A percentile compares a stretch with the other conserved stretches of the same genome.
phyloP scores from a whole-genome alignment of 176 grass and related monocot genomes.

The Bromus sterilis region DNA sequence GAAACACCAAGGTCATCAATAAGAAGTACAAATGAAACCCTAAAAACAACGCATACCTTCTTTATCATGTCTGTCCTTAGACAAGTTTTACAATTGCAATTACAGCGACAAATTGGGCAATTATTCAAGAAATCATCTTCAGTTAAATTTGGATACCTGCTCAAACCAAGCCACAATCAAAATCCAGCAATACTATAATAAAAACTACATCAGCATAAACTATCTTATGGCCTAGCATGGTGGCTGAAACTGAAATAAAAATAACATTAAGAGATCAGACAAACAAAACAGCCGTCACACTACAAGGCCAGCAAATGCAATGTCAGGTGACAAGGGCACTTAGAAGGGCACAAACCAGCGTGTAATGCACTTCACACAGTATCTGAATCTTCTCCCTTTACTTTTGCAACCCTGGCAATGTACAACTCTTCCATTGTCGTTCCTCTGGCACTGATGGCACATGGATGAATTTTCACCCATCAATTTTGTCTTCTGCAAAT shows the following conservation, averaged over 20 bases:
- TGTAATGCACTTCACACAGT: constrained; percentile 48
- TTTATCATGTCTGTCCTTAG: neutral
- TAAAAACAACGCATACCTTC: neutral
- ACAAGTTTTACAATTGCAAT: constrained; percentile 57
- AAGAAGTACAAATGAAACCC: neutral
- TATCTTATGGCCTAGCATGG: too few species aligned
- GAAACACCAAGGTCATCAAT: too few species aligned
- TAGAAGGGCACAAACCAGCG: constrained; percentile 45
- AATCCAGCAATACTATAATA: neutral
- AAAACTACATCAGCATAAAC: too few species aligned
- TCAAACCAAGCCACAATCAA: neutral
- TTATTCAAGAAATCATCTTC: constrained; percentile 32
- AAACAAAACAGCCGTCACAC: neutral
- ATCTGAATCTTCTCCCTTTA: constrained; percentile 14
- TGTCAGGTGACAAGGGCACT: neutral
- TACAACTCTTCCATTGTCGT: constrained; percentile 58
- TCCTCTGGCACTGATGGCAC: constrained; percentile 86
- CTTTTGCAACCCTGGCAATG: constrained; percentile 21
- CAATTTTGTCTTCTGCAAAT: constrained; percentile 18
- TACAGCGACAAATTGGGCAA: constrained; percentile 39
- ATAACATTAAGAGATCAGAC: neutral
- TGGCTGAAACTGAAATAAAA: too few species aligned
- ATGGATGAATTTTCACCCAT: constrained; percentile 2
- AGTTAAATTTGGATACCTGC: constrained; percentile 55
- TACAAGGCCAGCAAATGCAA: neutral